These are phyloP conservation scores for Colletotrichum spaethianum DNA, from an alignment of 2,329 filamentous ascomycete genomes.

Conservation along the genomic window DNA sequence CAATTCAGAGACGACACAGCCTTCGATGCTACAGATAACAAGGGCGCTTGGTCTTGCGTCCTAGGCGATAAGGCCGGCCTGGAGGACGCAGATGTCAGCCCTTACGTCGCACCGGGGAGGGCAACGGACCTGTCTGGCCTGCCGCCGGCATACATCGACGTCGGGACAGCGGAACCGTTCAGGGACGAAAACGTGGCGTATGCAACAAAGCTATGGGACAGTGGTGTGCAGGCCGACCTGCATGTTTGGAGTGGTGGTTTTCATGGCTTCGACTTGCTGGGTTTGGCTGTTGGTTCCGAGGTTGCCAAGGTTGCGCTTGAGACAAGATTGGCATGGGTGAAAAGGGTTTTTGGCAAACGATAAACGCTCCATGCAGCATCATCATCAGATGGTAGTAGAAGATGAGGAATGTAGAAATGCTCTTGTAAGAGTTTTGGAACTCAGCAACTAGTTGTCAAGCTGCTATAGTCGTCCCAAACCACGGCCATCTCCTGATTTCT, in stretches of 20 bases:
- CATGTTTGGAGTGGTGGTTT: slow-evolving; percentile 60
- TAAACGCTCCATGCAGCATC: not conserved
- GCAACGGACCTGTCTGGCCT: slow-evolving; percentile 54
- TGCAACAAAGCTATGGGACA: slow-evolving; percentile 55
- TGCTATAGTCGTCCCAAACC: slow-evolving; percentile 14
- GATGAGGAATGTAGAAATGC: not conserved
- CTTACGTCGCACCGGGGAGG: slow-evolving; percentile 54
- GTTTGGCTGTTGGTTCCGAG: slow-evolving; percentile 22
- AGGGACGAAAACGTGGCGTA: slow-evolving; percentile 51
- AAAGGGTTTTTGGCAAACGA: not conserved
- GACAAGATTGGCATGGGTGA: slow-evolving; percentile 36
- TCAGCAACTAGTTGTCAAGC: not conserved
- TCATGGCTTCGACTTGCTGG: slow-evolving; percentile 55
- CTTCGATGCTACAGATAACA: slow-evolving; percentile 52
- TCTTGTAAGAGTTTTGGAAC: not conserved
- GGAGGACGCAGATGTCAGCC: slow-evolving; percentile 48
- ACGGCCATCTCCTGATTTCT: not conserved
- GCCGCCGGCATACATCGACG: slow-evolving; percentile 60
- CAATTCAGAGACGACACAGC: slow-evolving; percentile 46
- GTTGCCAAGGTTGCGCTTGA: slow-evolving; percentile 31
- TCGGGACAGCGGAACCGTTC: slow-evolving; percentile 54
- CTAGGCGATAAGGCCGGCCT: slow-evolving; percentile 53
- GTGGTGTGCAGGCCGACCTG: slow-evolving; percentile 58
- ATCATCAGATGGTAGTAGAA: not conserved
- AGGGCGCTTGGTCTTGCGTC: slow-evolving; percentile 57